Conservation (phyloP, 441 rosid species). For the Cnidoscolus chayamansa region DNA sequence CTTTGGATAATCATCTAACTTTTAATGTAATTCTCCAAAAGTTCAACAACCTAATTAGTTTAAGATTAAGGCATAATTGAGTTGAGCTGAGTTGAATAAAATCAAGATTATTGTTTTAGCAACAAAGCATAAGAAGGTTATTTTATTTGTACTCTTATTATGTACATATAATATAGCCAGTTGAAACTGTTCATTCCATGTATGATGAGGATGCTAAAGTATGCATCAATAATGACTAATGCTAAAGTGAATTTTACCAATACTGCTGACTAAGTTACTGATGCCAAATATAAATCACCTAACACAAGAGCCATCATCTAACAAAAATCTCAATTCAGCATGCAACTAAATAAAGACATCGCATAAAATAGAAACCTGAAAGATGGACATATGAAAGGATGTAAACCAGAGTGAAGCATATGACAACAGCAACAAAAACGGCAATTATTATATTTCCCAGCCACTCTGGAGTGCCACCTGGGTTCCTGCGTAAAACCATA, state of each 20-base stretch:
- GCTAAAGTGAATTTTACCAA: background rate
- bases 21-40: background rate
- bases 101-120: background rate
- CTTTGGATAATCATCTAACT: background rate
- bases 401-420: constrained; percentile 72
- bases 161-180: background rate
- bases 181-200: background rate
- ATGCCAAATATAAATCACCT: constrained; percentile 8
- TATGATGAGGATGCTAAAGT: background rate
- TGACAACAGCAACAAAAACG: constrained; percentile 50
- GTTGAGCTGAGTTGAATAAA: background rate
- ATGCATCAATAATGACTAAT: background rate
- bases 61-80: background rate
- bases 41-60: background rate
- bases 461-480: constrained; percentile 90
- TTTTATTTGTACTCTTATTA: background rate
- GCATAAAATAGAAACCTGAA: constrained; percentile 52
- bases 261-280: background rate
- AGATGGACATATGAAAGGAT: constrained; percentile 84
- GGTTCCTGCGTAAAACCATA: constrained; percentile 54
- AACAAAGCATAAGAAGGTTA: background rate
- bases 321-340: constrained; percentile 9
- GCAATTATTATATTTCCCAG: constrained; percentile 53
- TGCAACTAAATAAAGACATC: constrained; percentile 23
- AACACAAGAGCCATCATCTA: background rate